Evolutionary conservation across 768 basidiomycete genomes (phyloP), one percentile per base, ranked within the genome.

Genomic region (Rhodotorula sphaerocarpa): DNA sequence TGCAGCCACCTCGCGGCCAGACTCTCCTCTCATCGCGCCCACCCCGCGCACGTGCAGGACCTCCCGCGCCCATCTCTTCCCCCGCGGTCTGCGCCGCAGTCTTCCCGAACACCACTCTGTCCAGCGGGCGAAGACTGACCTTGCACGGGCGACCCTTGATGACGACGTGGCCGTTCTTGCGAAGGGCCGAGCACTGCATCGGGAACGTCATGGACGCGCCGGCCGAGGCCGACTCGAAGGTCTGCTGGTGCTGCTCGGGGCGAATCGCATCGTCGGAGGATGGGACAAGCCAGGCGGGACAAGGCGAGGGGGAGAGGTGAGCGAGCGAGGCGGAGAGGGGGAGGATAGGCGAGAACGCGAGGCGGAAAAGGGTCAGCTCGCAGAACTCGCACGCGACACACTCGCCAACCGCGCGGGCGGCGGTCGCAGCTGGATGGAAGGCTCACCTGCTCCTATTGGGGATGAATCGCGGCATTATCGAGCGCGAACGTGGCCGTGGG

Each of bases 71-170:
- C 36, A 16, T 39, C 36, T 39, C 10, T 39, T 39, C 36, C 36
- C n/a, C n/a, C n/a, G n/a, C n/a, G n/a, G n/a, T n/a, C n/a, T n/a
- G n/a, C n/a, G n/a, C n/a, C n/a, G n/a, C n/a, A n/a, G n/a, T n/a
- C n/a, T n/a, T n/a, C n/a, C n/a, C n/a, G n/a, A n/a, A n/a, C n/a
- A n/a, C n/a, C n/a, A n/a, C n/a, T n/a, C n/a, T n/a, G n/a, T n/a
- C n/a, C n/a, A n/a, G n/a, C n/a, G n/a, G n/a, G n/a, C n/a, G n/a
- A n/a, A n/a, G 36, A 52, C 72, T 66, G 60, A 79, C 77, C 76
- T 97, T 97, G 88, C 92, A 97, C 70, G 92, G 92, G 72, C 91
- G 84, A 71, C 89, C 81, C 82, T 95, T 96, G 79, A 99, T 97
- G 74, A 91, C 86, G 76, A 99, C 93, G 80, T 78, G 77, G 58